Conservation (phyloP, 2,329 filamentous ascomycete genomes). For the Diaporthe sp. region DNA sequence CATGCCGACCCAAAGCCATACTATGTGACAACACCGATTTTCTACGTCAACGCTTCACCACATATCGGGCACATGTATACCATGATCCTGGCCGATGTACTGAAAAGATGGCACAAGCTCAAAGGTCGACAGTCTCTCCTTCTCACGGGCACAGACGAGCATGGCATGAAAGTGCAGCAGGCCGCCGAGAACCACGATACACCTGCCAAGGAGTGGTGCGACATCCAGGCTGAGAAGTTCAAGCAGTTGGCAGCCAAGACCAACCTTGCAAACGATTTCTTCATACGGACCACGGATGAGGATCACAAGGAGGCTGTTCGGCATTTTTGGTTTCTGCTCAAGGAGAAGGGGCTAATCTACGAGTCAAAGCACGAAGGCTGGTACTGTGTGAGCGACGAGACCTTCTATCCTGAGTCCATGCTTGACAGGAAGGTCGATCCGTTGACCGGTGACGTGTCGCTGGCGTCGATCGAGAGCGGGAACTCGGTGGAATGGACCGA, state of each 20-base stretch:
- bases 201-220: slow-evolving; percentile 88
- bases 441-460: slow-evolving; percentile 84
- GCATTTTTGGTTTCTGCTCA: slow-evolving; percentile 88
- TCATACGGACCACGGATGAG: slow-evolving; percentile 90
- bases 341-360: slow-evolving; percentile 84
- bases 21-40: slow-evolving; percentile 97
- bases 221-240: slow-evolving; percentile 86
- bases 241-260: slow-evolving; percentile 78
- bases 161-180: slow-evolving; percentile 96
- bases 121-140: slow-evolving; percentile 80
- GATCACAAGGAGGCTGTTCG: slow-evolving; percentile 88
- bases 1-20: slow-evolving; percentile 76
- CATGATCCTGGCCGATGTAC: slow-evolving; percentile 89
- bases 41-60: slow-evolving; percentile 98
- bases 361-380: slow-evolving; percentile 90
- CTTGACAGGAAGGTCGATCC: slow-evolving; percentile 83
- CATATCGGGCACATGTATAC: slow-evolving; percentile 96
- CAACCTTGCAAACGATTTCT: slow-evolving; percentile 83
- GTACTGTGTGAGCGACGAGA: slow-evolving; percentile 98
- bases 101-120: slow-evolving; percentile 92
- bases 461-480: slow-evolving; percentile 88
- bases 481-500: slow-evolving; percentile 96
- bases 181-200: slow-evolving; percentile 81
- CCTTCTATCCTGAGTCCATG: slow-evolving; percentile 86
- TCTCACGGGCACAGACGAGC: slow-evolving; percentile 95